Base-by-base conservation (phyloP, 2,329 filamentous ascomycete genomes). In the Scedosporium minutisporum region DNA sequence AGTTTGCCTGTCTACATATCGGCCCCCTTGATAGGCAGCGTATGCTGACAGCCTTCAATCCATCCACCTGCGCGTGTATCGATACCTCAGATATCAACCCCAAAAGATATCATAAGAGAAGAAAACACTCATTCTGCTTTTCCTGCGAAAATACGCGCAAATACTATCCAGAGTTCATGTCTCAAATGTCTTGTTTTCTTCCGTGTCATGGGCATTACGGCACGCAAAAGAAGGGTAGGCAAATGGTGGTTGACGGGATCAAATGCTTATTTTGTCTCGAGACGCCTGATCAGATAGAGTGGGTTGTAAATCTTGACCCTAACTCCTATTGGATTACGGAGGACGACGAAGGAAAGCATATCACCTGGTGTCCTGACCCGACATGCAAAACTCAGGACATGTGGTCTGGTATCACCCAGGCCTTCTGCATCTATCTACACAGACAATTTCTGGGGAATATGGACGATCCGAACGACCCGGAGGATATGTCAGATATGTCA, bases 261-360 rank as follows among this genome's bases (percentile, higher is more conserved):
- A 46, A 46, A 18, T 16, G 1, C 42, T 10, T 18, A 18, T 14
- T n/a, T n/a, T n/a, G 6, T 3, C n/a, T 46, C 42, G 6, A 16
- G 42, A 18, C 4, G 9, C 42, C 42, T 6, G 12, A 46, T 18
- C n/a, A 4, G 42, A 46, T 29, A 14, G 5, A 46, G 3, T 46
- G 42, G 42, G 42, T 46, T 3, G 3, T 16, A 18, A 16, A 14
- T 14, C 42, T 46, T 14, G 42, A 46, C n/a, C 42, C 42, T 14
- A 14, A 18, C 14, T 46, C 42, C 2, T 46, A 46, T 18, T 14
- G 5, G 14, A 14, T 46, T 14, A 58, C 48, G 10, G 63, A 65
- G 38, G 65, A 66, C 2, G 67, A 67, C 9, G 62, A 62, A 12
- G 65, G 65, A 4, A 64, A 64, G 63, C 46, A 46, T 18, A 18